Evolutionary conservation across 2,329 filamentous ascomycete species (phyloP).

Genomic region (Dichotomopilus funicola): DNA sequence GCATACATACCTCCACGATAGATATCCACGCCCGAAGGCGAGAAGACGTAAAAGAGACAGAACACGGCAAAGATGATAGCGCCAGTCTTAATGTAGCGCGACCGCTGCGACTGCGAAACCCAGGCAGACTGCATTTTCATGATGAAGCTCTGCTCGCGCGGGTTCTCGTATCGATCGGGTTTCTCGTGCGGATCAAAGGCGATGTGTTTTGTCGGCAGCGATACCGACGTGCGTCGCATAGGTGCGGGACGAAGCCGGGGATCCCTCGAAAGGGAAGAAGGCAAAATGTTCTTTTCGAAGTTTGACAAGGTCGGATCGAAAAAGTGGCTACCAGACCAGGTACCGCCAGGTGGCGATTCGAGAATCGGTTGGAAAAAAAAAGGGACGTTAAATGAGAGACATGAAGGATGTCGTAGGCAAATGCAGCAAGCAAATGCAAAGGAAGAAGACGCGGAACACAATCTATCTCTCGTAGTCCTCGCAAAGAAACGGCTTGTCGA

Average conservation of each 20-base stretch:
- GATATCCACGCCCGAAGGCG: slow-evolving; percentile 51
- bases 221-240: slow-evolving; percentile 62
- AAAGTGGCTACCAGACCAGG: not conserved
- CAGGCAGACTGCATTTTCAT: slow-evolving; percentile 51
- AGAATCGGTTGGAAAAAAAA: slow-evolving; percentile 2
- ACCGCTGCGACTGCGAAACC: slow-evolving; percentile 59
- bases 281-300: too few relatives aligned
- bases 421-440: not conserved
- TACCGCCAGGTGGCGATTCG: slow-evolving; percentile 6
- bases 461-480: too few relatives aligned
- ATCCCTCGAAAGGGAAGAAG: not conserved
- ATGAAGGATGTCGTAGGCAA: slow-evolving; percentile 10
- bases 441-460: too few relatives aligned
- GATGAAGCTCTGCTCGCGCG: slow-evolving; percentile 41
- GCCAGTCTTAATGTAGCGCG: slow-evolving; percentile 59
- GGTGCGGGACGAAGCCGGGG: slow-evolving; percentile 4
- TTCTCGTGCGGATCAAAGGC: slow-evolving; percentile 60
- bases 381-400: slow-evolving; percentile 19
- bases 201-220: slow-evolving; percentile 54
- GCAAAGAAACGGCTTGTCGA: too few relatives aligned
- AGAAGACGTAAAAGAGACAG: slow-evolving; percentile 58
- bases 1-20: slow-evolving; percentile 39
- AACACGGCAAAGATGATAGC: slow-evolving; percentile 55
- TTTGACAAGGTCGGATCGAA: not conserved
- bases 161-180: slow-evolving; percentile 50